These are phyloP conservation scores for Leptoxyphium fumago DNA, from an alignment of 2,329 filamentous ascomycete species.

Conservation along the genomic window DNA sequence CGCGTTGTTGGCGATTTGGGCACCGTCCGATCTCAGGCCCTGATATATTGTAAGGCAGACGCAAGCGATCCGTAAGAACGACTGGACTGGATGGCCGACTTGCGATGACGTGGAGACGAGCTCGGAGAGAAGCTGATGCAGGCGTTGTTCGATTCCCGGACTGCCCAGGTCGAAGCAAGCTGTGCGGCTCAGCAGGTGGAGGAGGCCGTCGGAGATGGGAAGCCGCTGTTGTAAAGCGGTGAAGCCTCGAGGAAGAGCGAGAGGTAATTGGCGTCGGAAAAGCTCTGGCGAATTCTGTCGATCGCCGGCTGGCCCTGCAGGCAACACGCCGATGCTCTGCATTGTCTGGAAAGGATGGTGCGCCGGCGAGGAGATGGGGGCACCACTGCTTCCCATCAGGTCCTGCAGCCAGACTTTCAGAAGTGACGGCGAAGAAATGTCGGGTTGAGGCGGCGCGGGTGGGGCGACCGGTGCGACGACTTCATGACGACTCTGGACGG, in stretches of 20 bases:
- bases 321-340: background rate
- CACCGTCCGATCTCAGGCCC: slow-evolving; percentile 15
- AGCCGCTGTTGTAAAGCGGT: slow-evolving; percentile 14
- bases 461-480: background rate
- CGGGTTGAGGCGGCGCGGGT: background rate
- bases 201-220: slow-evolving; percentile 12
- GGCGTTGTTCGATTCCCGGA: slow-evolving; percentile 14
- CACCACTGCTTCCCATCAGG: background rate
- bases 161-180: slow-evolving; percentile 20
- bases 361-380: background rate
- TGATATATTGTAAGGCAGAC: slow-evolving; percentile 20
- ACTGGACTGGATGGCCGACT: slow-evolving; percentile 15
- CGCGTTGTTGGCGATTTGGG: slow-evolving; percentile 12
- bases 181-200: slow-evolving; percentile 16
- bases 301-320: background rate
- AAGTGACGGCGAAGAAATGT: background rate
- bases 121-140: slow-evolving; percentile 18
- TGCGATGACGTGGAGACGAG: slow-evolving; percentile 10
- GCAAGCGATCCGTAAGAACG: slow-evolving; percentile 18
- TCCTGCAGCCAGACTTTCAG: background rate
- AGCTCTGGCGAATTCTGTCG: background rate
- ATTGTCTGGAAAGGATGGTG: background rate
- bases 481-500: background rate
- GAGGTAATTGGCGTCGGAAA: slow-evolving; percentile 8
- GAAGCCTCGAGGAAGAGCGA: slow-evolving; percentile 20